Percentiles rank a stretch among this genome's conserved stretches.
These are phyloP conservation scores for Ascochyta viciae-villosae DNA, from an alignment of 2,329 filamentous ascomycete species.

Conservation along the genomic window DNA sequence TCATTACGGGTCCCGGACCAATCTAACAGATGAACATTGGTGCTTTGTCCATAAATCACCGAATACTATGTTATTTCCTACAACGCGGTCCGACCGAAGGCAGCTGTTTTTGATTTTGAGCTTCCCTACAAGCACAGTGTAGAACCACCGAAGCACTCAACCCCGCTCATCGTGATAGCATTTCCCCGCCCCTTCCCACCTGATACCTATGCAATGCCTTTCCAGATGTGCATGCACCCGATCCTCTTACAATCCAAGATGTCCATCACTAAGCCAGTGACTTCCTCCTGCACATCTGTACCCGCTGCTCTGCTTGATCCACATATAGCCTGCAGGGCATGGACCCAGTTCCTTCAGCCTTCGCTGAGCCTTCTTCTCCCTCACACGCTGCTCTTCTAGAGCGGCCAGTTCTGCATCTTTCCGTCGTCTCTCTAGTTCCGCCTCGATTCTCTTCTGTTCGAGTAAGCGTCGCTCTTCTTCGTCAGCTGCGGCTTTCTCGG, in stretches of 20 bases:
- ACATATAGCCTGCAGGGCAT: conserved; percentile 65
- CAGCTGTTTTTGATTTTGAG: no score
- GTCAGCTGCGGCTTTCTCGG: conserved; percentile 36
- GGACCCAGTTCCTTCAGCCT: conserved; percentile 62
- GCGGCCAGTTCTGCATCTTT: conserved; percentile 50
- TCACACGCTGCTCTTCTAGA: conserved; percentile 46
- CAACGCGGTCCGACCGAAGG: no score
- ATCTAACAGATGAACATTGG: not conserved
- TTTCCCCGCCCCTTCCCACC: not conserved
- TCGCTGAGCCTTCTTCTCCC: conserved; percentile 51
- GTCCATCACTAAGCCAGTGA: conserved; percentile 61
- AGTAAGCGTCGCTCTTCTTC: conserved; percentile 31
- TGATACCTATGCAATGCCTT: not conserved
- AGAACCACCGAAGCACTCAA: no score
- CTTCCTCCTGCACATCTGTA: conserved; percentile 69
- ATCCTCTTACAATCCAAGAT: conserved; percentile 16
- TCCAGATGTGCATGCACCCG: not conserved
- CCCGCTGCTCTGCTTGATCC: conserved; percentile 66
- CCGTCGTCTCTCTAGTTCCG: conserved; percentile 28
- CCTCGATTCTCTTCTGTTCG: conserved; percentile 28
- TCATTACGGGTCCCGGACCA: not conserved
- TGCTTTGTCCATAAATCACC: no score
- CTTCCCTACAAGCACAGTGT: no score
- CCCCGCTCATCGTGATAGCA: not conserved
- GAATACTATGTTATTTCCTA: no score